Evolutionary conservation across 345 rosid species (phyloP).

Genomic region (Salix caprea): DNA sequence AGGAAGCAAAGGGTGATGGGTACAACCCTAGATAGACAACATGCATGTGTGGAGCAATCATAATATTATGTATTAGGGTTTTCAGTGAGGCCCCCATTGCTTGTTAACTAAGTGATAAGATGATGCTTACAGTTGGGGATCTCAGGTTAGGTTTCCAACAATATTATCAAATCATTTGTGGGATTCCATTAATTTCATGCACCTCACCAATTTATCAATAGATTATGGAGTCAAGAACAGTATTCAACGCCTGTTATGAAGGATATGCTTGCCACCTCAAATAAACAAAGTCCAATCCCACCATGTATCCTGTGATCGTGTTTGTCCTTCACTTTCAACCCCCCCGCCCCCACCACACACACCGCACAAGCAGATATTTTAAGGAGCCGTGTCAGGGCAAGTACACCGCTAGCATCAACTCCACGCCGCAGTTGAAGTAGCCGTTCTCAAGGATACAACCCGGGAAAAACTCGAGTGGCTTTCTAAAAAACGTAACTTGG

Average conservation of each 20-base stretch:
- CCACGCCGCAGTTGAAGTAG: too few relatives aligned
- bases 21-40: not conserved
- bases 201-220: not conserved
- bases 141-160: not conserved
- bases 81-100: not conserved
- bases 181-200: not conserved
- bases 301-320: not conserved
- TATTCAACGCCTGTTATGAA: too few relatives aligned
- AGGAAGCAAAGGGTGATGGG: slow-evolving; percentile 8
- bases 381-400: not conserved
- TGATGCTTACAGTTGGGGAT: not conserved
- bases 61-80: not conserved
- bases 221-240: not conserved
- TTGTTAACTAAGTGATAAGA: not conserved
- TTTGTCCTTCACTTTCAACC: not conserved
- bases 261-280: not conserved
- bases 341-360: not conserved
- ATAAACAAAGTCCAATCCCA: not conserved
- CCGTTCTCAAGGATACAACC: too few relatives aligned
- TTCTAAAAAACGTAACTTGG: too few relatives aligned
- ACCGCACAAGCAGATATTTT: not conserved
- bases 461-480: too few relatives aligned
- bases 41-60: not conserved
- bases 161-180: not conserved
- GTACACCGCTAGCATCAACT: too few relatives aligned